Evolutionary conservation across 1,284 basidiomycete genomes (phyloP), one percentile per base, ranked within the genome.

Genomic region (Ganoderma lucidum): DNA sequence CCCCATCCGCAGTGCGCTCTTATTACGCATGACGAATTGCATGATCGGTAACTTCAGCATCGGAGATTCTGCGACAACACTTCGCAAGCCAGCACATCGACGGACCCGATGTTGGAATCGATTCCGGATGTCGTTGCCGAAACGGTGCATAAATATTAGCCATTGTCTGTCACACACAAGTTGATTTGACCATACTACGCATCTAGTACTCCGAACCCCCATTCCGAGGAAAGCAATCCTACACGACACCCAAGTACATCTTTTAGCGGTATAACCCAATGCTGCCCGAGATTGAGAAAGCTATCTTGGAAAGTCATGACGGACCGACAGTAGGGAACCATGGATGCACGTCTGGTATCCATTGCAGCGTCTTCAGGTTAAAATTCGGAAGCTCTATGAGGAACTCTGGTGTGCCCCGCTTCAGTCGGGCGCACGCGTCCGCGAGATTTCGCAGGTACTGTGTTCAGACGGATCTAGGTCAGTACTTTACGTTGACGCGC

Each of bases 261-360:
- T 56, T 32, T 15, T 15, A 30, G 1, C 14, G 48, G 23, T 51
- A 51, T 51, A 56, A 35, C 53, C 15, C 53, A 14, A 55, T 32
- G 28, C 53, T 17, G 3, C 10, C 5, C 53, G 3, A 32, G 30
- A 32, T 4, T 8, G 53, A 55, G 53, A 55, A 48, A 17, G 28
- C 12, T 12, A 56, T 17, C 4, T 3, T 35, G 35, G 35, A 28
- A 39, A 14, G 39, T 48, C 28, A 48, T 23, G 35, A 5, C 5
- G 48, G 15, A 59, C 17, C 44, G n/a, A 72, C 65, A 23, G 63
- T 71, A 6, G 82, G 83, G 68, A 86, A 84, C 86, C 85, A 87
- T 0, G 84, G 84, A 72, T 86, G 82, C 6, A 79, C 74, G 19
- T 78, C 76, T 0, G 81, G 77, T 73, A 85, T 80, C 85, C 85